These are phyloP conservation scores for Protostelium mycophagum DNA, from an alignment of 78 protist genomes.

Conservation along the genomic window DNA sequence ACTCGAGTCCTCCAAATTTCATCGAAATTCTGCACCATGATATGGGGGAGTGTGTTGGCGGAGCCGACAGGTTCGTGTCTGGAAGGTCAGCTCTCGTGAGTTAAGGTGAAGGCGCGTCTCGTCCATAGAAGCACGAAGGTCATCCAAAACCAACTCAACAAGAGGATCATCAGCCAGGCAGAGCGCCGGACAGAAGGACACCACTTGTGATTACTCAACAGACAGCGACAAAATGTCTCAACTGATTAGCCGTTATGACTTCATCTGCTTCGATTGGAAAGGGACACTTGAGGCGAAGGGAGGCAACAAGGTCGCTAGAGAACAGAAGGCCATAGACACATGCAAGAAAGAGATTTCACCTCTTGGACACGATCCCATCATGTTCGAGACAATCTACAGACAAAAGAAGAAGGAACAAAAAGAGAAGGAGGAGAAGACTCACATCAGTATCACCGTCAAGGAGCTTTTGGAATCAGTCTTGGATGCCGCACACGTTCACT, in stretches of 20 bases:
- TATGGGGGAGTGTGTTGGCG: too few species aligned
- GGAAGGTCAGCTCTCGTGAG: too few species aligned
- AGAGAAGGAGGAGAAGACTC: background rate
- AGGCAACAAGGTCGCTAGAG: background rate
- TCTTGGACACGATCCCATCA: background rate
- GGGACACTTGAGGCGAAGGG: background rate
- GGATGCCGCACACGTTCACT: background rate
- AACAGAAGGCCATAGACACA: background rate
- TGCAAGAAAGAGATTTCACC: background rate
- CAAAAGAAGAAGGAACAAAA: background rate
- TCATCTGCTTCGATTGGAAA: background rate
- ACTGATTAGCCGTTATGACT: background rate
- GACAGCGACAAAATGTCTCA: background rate
- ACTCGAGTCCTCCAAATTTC: too few species aligned
- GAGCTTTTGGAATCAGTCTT: background rate
- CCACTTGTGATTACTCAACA: too few species aligned
- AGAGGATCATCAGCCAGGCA: too few species aligned
- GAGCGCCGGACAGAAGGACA: too few species aligned
- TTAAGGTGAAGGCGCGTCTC: too few species aligned
- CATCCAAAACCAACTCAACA: too few species aligned
- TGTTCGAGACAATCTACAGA: background rate
- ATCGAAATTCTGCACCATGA: too few species aligned
- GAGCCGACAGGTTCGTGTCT: too few species aligned
- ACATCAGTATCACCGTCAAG: background rate
- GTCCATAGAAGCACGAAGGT: too few species aligned